phyloP scores from a whole-genome alignment of 176 grass and related monocot genomes.

The Eragrostis curvula region DNA sequence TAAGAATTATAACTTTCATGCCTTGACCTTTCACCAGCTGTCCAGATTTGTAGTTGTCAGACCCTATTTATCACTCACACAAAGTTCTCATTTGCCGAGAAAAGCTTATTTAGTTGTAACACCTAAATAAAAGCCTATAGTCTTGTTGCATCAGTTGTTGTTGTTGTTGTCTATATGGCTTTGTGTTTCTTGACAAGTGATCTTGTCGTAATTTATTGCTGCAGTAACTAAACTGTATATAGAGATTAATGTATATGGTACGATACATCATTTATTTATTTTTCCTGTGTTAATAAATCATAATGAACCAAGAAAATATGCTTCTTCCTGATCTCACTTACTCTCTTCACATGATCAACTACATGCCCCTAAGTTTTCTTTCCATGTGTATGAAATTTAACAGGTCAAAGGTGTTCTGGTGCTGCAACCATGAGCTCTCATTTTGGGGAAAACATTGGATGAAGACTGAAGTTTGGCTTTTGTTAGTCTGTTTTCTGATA shows the following conservation, averaged over 20 bases:
- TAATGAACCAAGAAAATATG: background rate
- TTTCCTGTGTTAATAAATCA: background rate
- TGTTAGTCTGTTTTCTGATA: background rate
- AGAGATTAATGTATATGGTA: background rate
- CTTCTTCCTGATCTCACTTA: background rate
- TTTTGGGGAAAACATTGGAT: background rate
- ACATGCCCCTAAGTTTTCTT: background rate
- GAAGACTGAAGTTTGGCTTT: background rate
- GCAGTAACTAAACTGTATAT: background rate
- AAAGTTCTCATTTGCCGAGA: too few relatives aligned
- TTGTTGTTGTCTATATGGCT: background rate
- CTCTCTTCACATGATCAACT: background rate
- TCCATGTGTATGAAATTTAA: background rate
- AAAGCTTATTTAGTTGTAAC: background rate
- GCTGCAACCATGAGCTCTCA: background rate
- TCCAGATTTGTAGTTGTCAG: background rate
- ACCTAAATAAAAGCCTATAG: background rate
- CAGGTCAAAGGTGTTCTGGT: background rate
- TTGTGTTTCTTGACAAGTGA: background rate
- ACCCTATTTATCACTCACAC: background rate
- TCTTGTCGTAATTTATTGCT: background rate
- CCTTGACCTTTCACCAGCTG: background rate
- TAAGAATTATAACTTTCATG: background rate
- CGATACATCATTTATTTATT: background rate
- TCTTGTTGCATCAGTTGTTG: background rate